phyloP scores from a whole-genome alignment of 805 yeast genomes.

The Maudiozyma barnettii region DNA sequence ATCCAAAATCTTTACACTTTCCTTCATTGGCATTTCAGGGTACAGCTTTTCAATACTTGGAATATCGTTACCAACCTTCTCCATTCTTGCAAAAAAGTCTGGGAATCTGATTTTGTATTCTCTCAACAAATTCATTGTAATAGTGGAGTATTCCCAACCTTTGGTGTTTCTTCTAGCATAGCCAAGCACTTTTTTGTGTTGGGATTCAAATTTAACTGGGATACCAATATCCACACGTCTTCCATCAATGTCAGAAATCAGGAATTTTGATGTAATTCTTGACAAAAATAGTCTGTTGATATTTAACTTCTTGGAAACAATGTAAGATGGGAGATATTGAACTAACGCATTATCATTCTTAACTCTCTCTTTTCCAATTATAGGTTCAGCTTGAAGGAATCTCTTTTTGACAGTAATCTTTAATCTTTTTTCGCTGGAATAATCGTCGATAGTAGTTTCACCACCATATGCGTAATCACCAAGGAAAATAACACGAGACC shows the following conservation, averaged over 20 bases:
- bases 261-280: slow-evolving; percentile 62
- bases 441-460: slow-evolving; percentile 57
- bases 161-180: slow-evolving; percentile 56
- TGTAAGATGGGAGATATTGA: slow-evolving; percentile 55
- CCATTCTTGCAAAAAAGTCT: slow-evolving; percentile 40
- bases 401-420: slow-evolving; percentile 45
- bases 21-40: slow-evolving; percentile 29
- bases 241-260: slow-evolving; percentile 46
- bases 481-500: slow-evolving; percentile 62
- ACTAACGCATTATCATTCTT: slow-evolving; percentile 45
- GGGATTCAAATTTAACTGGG: slow-evolving; percentile 71
- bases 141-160: slow-evolving; percentile 77
- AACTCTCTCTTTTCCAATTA: slow-evolving; percentile 53
- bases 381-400: slow-evolving; percentile 45
- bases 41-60: slow-evolving; percentile 26
- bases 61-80: slow-evolving; percentile 18
- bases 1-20: slow-evolving; percentile 22
- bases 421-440: slow-evolving; percentile 38
- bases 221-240: slow-evolving; percentile 65
- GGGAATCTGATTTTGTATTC: slow-evolving; percentile 59
- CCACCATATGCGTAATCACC: slow-evolving; percentile 87
- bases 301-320: slow-evolving; percentile 48
- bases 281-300: slow-evolving; percentile 62
- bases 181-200: slow-evolving; percentile 78
- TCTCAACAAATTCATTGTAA: slow-evolving; percentile 57